Conservation (phyloP, 1,139 yeast species). For the Arxiozyma heterogenica region DNA sequence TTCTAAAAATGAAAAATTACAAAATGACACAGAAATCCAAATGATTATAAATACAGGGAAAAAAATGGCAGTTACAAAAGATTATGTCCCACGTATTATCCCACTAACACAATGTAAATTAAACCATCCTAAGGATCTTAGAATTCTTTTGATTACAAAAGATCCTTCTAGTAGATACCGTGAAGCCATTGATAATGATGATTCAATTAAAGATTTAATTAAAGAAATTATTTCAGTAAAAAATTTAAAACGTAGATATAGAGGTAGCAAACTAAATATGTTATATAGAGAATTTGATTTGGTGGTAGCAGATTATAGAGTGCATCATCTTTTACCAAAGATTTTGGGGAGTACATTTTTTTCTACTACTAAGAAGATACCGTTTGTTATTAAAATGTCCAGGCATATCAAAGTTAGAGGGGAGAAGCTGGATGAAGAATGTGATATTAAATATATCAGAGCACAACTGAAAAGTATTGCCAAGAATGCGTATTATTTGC, state of each 20-base stretch:
- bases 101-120: conserved; percentile 46
- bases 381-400: conserved; percentile 59
- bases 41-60: conserved; percentile 46
- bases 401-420: conserved; percentile 37
- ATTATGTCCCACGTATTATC: conserved; percentile 55
- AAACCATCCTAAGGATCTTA: conserved; percentile 39
- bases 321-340: conserved; percentile 49
- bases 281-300: conserved; percentile 53
- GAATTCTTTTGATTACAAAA: conserved; percentile 54
- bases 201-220: conserved; percentile 51
- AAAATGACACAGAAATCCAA: conserved; percentile 32
- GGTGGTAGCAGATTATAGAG: conserved; percentile 57
- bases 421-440: conserved; percentile 19
- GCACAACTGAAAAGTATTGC: conserved; percentile 55
- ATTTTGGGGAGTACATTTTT: conserved; percentile 50
- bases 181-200: conserved; percentile 34
- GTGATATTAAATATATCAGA: conserved; percentile 50
- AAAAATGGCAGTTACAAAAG: conserved; percentile 43
- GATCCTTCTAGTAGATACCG: conserved; percentile 57
- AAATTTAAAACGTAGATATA: conserved; percentile 42
- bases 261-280: conserved; percentile 38
- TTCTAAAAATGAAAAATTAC: conserved; percentile 16
- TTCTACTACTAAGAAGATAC: conserved; percentile 50
- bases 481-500: conserved; percentile 50
- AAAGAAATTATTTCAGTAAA: conserved; percentile 50